phyloP scores from a whole-genome alignment of 495 filamentous ascomycete genomes.

The Penicillium pancosmium region DNA sequence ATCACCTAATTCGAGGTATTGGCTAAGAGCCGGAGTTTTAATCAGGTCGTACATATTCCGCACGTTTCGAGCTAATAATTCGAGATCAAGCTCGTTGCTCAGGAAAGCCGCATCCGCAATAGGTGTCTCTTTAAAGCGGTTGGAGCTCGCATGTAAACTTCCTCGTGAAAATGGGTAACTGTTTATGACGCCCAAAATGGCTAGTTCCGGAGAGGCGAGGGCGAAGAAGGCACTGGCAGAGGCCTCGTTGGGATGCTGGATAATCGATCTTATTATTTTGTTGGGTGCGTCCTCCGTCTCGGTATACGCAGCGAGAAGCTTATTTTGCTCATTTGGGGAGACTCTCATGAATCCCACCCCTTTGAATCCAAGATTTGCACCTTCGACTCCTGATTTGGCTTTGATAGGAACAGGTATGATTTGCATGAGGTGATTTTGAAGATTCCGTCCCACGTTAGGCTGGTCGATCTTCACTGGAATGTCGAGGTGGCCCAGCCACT shows the following conservation, averaged over 20 bases:
- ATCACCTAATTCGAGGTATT: slow-evolving; percentile 10
- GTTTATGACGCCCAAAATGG: slow-evolving; percentile 19
- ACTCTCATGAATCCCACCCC: slow-evolving; percentile 14
- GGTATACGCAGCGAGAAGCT: not conserved
- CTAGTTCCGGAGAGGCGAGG: slow-evolving; percentile 6
- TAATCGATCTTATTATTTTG: slow-evolving; percentile 13
- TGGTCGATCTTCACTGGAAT: slow-evolving; percentile 39
- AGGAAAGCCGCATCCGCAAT: slow-evolving; percentile 34
- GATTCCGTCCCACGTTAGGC: slow-evolving; percentile 43
- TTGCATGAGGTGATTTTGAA: slow-evolving; percentile 42
- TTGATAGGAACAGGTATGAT: slow-evolving; percentile 13
- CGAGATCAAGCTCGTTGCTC: slow-evolving; percentile 36
- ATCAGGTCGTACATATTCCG: slow-evolving; percentile 15
- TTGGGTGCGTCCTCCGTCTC: not conserved
- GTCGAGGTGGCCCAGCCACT: slow-evolving; percentile 3
- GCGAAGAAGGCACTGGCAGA: slow-evolving; percentile 12
- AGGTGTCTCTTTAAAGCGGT: slow-evolving; percentile 31
- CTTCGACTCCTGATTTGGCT: not conserved
- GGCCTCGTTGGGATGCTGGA: slow-evolving; percentile 15
- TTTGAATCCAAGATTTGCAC: slow-evolving; percentile 12
- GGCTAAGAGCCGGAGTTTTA: not conserved
- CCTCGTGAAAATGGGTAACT: slow-evolving; percentile 42
- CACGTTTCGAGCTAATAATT: slow-evolving; percentile 29
- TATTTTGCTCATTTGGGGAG: slow-evolving; percentile 9
- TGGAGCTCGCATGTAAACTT: slow-evolving; percentile 33